Percentiles rank a stretch among this genome's conserved stretches.
Evolutionary conservation across 202 grass and related monocot genomes (phyloP).

Genomic region (Eragrostis tef): DNA sequence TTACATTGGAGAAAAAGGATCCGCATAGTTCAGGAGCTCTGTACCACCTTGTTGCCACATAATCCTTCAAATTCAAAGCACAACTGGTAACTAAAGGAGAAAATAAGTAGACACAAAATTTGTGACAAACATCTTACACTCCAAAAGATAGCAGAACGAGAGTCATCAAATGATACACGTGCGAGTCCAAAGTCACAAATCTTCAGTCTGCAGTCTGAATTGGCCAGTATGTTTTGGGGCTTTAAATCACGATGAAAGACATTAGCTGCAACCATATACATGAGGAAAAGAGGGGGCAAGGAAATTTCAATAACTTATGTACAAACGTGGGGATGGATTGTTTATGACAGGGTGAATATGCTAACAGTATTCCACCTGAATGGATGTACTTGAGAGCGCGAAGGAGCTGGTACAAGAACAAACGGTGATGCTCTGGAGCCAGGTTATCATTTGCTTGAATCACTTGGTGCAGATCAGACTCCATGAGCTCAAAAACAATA

Average conservation of each 20-base stretch:
- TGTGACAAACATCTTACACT: slow-evolving; percentile 60
- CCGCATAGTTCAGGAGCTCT: slow-evolving; percentile 96
- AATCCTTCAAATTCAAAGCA: slow-evolving; percentile 72
- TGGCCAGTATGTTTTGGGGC: slow-evolving; percentile 89
- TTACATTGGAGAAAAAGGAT: slow-evolving; percentile 93
- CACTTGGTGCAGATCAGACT: slow-evolving; percentile 80
- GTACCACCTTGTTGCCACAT: slow-evolving; percentile 97
- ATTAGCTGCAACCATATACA: slow-evolving; percentile 64
- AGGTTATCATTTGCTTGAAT: slow-evolving; percentile 85
- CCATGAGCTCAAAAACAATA: slow-evolving; percentile 96
- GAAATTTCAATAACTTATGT: not conserved
- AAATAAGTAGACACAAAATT: slow-evolving; percentile 19
- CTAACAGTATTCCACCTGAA: slow-evolving; percentile 48
- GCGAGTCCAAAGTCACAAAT: slow-evolving; percentile 98
- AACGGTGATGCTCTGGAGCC: slow-evolving; percentile 79
- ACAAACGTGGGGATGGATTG: not conserved
- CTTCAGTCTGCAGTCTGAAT: slow-evolving; percentile 86
- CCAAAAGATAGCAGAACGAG: slow-evolving; percentile 82
- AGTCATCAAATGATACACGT: slow-evolving; percentile 72
- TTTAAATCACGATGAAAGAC: slow-evolving; percentile 97
- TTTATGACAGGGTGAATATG: not conserved
- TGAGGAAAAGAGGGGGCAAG: slow-evolving; percentile 33
- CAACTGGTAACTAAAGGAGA: slow-evolving; percentile 26
- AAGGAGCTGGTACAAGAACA: slow-evolving; percentile 90
- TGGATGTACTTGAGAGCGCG: slow-evolving; percentile 89